Conservation (phyloP, 2,329 filamentous ascomycete species). For the Talaromyces sp. region DNA sequence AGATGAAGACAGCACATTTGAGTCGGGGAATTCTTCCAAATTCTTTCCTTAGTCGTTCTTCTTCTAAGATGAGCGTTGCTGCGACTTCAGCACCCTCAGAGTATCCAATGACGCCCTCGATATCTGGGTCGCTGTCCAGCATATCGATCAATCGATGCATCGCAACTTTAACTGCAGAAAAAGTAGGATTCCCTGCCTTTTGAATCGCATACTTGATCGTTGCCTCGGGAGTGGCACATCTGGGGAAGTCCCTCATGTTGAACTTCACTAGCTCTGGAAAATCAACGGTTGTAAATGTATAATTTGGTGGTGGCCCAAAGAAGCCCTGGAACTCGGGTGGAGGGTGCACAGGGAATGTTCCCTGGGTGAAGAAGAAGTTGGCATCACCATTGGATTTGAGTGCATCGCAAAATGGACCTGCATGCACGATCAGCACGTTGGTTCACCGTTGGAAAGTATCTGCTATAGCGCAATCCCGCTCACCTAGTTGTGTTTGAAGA, state of each 20-base stretch:
- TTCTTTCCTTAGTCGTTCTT: conserved; percentile 15
- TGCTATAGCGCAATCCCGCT: neutral
- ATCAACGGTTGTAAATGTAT: conserved; percentile 16
- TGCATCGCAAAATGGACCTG: conserved; percentile 22
- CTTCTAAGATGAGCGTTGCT: conserved; percentile 27
- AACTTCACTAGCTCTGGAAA: conserved; percentile 7
- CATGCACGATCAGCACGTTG: neutral
- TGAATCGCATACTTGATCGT: conserved; percentile 18
- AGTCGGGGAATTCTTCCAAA: conserved; percentile 19
- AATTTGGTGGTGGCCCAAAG: conserved; percentile 27
- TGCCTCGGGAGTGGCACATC: conserved; percentile 20
- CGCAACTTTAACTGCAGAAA: conserved; percentile 12
- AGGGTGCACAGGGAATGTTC: conserved; percentile 13
- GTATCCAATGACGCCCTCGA: conserved; percentile 31
- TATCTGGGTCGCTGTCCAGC: conserved; percentile 22
- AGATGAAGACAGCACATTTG: conserved; percentile 27
- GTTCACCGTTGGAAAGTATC: neutral
- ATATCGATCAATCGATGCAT: conserved; percentile 19
- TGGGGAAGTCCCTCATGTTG: conserved; percentile 23
- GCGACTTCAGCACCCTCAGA: conserved; percentile 30
- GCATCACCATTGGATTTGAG: conserved; percentile 15
- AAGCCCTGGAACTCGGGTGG: conserved; percentile 19
- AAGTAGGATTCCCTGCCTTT: conserved; percentile 18
- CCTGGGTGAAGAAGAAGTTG: conserved; percentile 23
- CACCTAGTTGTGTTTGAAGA: conserved; percentile 23